Percentiles rank a stretch among this genome's conserved stretches.
Conservation (phyloP, 1,284 basidiomycete genomes). For the Melanopsichium pennsylvanicum region DNA sequence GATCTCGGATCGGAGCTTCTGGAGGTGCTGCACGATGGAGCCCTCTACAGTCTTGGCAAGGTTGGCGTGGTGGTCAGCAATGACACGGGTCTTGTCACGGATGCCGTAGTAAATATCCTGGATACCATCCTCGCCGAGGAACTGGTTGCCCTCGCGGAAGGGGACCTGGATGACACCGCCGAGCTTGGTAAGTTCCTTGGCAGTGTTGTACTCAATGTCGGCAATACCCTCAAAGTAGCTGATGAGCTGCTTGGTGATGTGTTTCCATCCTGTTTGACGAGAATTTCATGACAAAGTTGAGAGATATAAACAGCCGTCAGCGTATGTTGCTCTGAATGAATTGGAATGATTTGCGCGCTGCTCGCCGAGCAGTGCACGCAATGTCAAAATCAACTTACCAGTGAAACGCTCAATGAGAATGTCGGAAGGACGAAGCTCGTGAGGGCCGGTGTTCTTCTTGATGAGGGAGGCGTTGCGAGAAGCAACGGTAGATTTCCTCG, state of each 20-base stretch:
- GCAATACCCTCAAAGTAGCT: slow-evolving; percentile 73
- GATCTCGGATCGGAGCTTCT: slow-evolving; percentile 91
- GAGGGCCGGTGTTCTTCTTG: slow-evolving; percentile 68
- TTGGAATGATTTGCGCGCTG: too few species aligned
- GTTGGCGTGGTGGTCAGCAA: slow-evolving; percentile 96
- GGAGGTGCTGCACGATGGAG: slow-evolving; percentile 95
- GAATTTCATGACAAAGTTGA: too few species aligned
- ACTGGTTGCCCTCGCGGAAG: slow-evolving; percentile 83
- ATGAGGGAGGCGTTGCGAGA: slow-evolving; percentile 67
- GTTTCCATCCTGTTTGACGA: slow-evolving; percentile 78
- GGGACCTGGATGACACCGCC: slow-evolving; percentile 98
- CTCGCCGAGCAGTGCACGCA: too few species aligned
- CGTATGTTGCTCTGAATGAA: too few species aligned
- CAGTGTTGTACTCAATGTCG: slow-evolving; percentile 77
- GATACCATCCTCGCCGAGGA: slow-evolving; percentile 64
- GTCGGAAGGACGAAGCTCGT: slow-evolving; percentile 92
- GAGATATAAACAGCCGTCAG: too few species aligned
- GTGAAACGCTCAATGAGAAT: slow-evolving; percentile 87
- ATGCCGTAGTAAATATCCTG: slow-evolving; percentile 93
- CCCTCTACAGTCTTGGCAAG: slow-evolving; percentile 94
- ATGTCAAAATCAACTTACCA: slow-evolving; percentile 53
- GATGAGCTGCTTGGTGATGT: slow-evolving; percentile 74
- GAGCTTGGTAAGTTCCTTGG: slow-evolving; percentile 91
- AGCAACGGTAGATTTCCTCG: slow-evolving; percentile 65
- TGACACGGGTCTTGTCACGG: slow-evolving; percentile 85